phyloP scores from a whole-genome alignment of 1,139 yeast genomes.

The Nakaseomyces bracarensis region DNA sequence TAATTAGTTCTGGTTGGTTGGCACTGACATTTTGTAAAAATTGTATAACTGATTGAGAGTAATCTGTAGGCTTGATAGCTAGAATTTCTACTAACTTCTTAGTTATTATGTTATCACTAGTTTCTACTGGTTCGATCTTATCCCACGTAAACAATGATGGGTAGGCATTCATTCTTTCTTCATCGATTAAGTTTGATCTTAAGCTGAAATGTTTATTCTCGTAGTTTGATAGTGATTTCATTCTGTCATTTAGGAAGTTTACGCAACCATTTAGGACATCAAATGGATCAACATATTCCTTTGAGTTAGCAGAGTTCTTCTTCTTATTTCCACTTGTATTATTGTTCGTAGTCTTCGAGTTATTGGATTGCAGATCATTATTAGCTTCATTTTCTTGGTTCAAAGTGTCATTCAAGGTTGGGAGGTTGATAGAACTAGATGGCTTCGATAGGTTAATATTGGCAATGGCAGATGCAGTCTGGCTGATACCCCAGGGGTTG shows the following conservation, averaged over 20 bases:
- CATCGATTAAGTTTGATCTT: constrained; percentile 32
- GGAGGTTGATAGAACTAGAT: constrained; percentile 56
- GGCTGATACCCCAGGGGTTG: constrained; percentile 32
- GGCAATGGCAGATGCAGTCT: constrained; percentile 29
- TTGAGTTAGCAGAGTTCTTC: constrained; percentile 21
- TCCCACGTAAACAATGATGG: constrained; percentile 41
- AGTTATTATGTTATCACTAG: constrained; percentile 26
- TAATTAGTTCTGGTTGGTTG: constrained; percentile 7
- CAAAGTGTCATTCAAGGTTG: constrained; percentile 54
- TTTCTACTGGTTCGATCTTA: constrained; percentile 23
- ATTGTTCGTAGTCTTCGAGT: constrained; percentile 11
- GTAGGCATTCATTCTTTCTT: constrained; percentile 31
- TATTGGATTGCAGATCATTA: constrained; percentile 7
- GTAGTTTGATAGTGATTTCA: constrained; percentile 29
- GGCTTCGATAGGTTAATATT: constrained; percentile 27
- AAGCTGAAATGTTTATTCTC: constrained; percentile 31
- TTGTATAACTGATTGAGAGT: constrained; percentile 27
- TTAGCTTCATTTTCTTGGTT: constrained; percentile 11
- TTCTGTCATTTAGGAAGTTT: constrained; percentile 33
- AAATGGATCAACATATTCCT: constrained; percentile 29
- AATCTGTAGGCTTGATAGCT: constrained; percentile 31
- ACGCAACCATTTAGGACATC: constrained; percentile 32
- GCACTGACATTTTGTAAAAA: constrained; percentile 25
- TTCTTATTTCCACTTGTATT: constrained; percentile 13
- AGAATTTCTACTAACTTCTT: constrained; percentile 30